phyloP scores from a whole-genome alignment of 371 early-diverging fungal species.

The Mucor plumbeus region DNA sequence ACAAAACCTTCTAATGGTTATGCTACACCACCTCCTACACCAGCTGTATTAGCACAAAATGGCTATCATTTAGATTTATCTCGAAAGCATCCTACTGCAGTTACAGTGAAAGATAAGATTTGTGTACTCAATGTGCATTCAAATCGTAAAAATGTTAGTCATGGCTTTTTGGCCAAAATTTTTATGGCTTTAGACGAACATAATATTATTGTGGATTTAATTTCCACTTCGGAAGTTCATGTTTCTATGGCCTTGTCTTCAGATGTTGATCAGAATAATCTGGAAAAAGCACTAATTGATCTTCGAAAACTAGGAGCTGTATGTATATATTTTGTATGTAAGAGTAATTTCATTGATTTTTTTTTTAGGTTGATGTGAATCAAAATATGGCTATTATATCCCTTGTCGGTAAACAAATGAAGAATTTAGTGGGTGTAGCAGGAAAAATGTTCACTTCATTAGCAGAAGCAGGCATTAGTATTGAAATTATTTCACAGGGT shows the following conservation, averaged over 20 bases:
- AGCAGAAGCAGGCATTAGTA: conserved; percentile 88
- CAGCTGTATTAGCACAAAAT: conserved; percentile 73
- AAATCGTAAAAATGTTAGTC: conserved; percentile 90
- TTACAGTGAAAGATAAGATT: conserved; percentile 95
- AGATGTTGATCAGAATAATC: conserved; percentile 60
- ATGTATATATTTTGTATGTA: conserved; percentile 7
- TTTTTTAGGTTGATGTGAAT: conserved; percentile 67
- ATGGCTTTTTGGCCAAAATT: conserved; percentile 95
- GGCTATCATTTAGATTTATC: conserved; percentile 73
- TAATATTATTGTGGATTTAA: conserved; percentile 93
- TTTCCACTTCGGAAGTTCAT: conserved; percentile 95
- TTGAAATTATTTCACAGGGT: conserved; percentile 98
- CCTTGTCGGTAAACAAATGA: conserved; percentile 95
- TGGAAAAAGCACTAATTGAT: conserved; percentile 70
- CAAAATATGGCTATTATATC: conserved; percentile 93
- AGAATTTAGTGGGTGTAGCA: conserved; percentile 92
- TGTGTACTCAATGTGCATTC: conserved; percentile 93
- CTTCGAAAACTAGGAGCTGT: conserved; percentile 75
- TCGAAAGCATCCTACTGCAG: conserved; percentile 86
- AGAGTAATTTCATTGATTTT: not conserved
- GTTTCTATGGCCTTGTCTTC: conserved; percentile 93
- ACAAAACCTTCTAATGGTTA: conserved; percentile 37
- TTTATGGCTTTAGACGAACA: conserved; percentile 87
- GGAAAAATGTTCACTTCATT: conserved; percentile 93
- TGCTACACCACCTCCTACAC: conserved; percentile 63